Conservation (phyloP, 495 filamentous ascomycete genomes). For the Trichoderma reesei region DNA sequence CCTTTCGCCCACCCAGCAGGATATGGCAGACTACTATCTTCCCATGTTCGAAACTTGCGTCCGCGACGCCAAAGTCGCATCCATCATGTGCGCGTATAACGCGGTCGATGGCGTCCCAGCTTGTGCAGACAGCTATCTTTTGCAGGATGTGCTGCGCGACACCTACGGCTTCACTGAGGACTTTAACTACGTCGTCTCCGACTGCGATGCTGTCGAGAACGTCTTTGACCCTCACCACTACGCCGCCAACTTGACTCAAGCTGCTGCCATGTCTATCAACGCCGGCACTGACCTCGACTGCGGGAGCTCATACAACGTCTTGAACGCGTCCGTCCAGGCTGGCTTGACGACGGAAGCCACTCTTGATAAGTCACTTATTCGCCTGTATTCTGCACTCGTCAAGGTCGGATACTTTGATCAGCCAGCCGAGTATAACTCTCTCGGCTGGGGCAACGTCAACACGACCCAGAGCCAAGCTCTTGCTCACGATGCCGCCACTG, state of each 20-base stretch:
- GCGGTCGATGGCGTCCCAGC: constrained; percentile 34
- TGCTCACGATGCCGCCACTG: constrained; percentile 47
- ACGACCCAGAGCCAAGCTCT: constrained; percentile 30
- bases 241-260: constrained; percentile 21
- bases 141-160: constrained; percentile 34
- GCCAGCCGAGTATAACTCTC: constrained; percentile 19
- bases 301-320: constrained; percentile 2
- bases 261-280: constrained; percentile 25
- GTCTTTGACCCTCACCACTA: constrained; percentile 29
- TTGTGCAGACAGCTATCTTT: constrained; percentile 32
- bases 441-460: constrained; percentile 23
- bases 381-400: constrained; percentile 27
- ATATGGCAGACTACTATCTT: constrained; percentile 41
- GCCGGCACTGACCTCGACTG: constrained; percentile 32
- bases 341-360: constrained; percentile 24
- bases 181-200: constrained; percentile 33
- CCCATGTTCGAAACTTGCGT: constrained; percentile 37
- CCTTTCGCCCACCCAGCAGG: constrained; percentile 29
- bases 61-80: constrained; percentile 34
- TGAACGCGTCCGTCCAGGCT: constrained; percentile 23
- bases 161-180: constrained; percentile 33
- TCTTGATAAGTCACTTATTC: constrained; percentile 25
- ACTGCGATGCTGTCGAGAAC: constrained; percentile 37
- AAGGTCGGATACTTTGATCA: constrained; percentile 29
- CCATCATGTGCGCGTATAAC: constrained; percentile 41